Base-by-base conservation (phyloP, 768 basidiomycete species). In the Suillus decipiens region DNA sequence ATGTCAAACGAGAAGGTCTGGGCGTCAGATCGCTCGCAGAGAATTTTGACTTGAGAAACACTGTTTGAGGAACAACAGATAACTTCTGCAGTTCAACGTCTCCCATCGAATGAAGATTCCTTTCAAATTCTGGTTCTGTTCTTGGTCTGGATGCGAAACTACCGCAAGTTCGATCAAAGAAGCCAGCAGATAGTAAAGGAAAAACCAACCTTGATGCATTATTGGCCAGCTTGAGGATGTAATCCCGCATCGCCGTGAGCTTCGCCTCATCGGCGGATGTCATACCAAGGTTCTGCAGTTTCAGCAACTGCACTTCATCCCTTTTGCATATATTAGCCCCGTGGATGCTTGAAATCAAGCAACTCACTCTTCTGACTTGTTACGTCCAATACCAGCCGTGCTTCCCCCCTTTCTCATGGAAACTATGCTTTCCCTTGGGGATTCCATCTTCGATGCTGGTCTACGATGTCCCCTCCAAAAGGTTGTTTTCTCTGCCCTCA, bases 251-350 rank as follows among this genome's bases (percentile, higher is more conserved):
- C 0, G 92, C 87, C n/a, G 87, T 78, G 24, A 99, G 78, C 73
- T 99, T 98, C 61, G 78, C 83, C 72, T 98, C 95, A 69, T 96
- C 96, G 31, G 80, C 79, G 2, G 82, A 64, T 1, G 86, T 89
- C 90, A 97, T 94, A 2, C 96, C 96, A 17, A 98, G 76, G 70
- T 94, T 90, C 66, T 93, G 92, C 47, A 98, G 74, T 74, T 91
- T 94, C 50, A 79, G 77, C 22, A 95, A 74, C 60, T 96, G 88
- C 0, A 73, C 72, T 63, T 94, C 91, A 63, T 97, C 95, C 67
- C 95, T 96, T 68, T 64, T 59, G 14, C 57, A 17, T 22, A 47
- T 11, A 14, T 6, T 55, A n/a, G 31, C 15, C 22, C 31, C 34
- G 8, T 37, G 3, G 8, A 48, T 59, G 50, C 22, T 33, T 34